Percentiles rank a stretch among this genome's conserved stretches.
Conservation (phyloP, 169 alveolate genomes). For the Eimeria zaria region DNA sequence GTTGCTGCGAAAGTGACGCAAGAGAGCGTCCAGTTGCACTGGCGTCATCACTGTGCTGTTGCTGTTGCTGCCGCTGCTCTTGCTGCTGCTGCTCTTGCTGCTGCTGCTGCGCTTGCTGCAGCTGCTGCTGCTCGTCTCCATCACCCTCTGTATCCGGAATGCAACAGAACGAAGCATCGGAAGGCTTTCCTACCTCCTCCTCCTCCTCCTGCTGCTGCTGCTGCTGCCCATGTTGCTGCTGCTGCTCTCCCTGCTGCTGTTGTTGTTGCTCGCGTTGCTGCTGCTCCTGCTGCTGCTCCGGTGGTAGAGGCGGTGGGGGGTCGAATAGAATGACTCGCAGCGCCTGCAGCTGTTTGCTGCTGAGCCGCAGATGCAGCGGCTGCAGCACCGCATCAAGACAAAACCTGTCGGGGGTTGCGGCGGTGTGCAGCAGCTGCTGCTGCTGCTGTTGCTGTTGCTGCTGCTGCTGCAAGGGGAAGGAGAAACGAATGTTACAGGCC, state of each 20-base stretch:
- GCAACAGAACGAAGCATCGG: conserved; percentile 1
- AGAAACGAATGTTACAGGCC: conserved; percentile 20
- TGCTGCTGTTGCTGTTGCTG: conserved; percentile 63
- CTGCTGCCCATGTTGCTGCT: background rate
- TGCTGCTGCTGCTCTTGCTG: conserved; percentile 31
- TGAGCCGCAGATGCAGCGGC: conserved; percentile 57
- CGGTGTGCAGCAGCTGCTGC: conserved; percentile 42
- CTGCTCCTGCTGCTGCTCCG: conserved; percentile 4
- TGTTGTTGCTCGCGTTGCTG: conserved; percentile 2
- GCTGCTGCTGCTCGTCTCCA: conserved; percentile 6
- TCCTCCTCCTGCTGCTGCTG: conserved; percentile 9
- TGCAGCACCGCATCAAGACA: conserved; percentile 44
- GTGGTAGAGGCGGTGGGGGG: conserved; percentile 1
- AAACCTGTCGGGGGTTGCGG: conserved; percentile 9
- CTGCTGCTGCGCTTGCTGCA: too few relatives aligned
- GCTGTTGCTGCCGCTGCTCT: background rate
- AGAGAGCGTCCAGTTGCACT: background rate
- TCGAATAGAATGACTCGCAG: background rate
- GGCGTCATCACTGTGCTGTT: background rate
- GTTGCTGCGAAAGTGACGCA: background rate
- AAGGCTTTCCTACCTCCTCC: background rate
- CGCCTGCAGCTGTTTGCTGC: conserved; percentile 50
- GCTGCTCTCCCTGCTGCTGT: background rate
- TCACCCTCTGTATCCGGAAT: background rate
- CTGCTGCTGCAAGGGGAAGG: conserved; percentile 55